A percentile compares a stretch with the other conserved stretches of the same genome.
Conservation (phyloP, 2,329 filamentous ascomycete species). For the Pestalotiopsis sp. region DNA sequence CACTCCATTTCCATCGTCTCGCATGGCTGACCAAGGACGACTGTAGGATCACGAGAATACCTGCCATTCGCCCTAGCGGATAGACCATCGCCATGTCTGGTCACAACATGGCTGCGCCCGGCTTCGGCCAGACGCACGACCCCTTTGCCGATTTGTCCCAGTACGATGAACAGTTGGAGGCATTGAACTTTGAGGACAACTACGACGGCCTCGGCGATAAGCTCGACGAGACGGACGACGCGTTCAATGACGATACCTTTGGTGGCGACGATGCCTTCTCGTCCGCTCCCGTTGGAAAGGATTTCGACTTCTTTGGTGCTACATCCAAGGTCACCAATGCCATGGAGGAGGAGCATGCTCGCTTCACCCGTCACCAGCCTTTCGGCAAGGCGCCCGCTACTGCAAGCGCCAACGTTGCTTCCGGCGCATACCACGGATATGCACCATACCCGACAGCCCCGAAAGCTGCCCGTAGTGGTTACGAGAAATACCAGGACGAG, state of each 20-base stretch:
- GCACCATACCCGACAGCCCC: slow-evolving; percentile 40
- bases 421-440: slow-evolving; percentile 35
- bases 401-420: slow-evolving; percentile 33
- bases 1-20: neutral
- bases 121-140: slow-evolving; percentile 83
- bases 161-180: slow-evolving; percentile 60
- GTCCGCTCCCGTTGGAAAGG: slow-evolving; percentile 70
- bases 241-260: slow-evolving; percentile 97
- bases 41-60: neutral
- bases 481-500: slow-evolving; percentile 88
- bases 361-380: slow-evolving; percentile 77
- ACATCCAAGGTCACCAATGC: slow-evolving; percentile 86
- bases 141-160: slow-evolving; percentile 83
- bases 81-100: slow-evolving; percentile 55
- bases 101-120: slow-evolving; percentile 70
- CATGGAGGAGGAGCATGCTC: slow-evolving; percentile 87
- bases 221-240: slow-evolving; percentile 90
- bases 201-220: slow-evolving; percentile 93
- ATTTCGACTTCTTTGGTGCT: slow-evolving; percentile 96
- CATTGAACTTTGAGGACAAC: slow-evolving; percentile 88
- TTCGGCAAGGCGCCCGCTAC: slow-evolving; percentile 43
- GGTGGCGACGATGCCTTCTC: slow-evolving; percentile 50
- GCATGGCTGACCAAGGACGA: neutral
- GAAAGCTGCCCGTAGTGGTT: slow-evolving; percentile 76
- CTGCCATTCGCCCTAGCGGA: neutral